Evolutionary conservation across 305 asterid genomes (phyloP).

Genomic region (Fraxinus dipetala): DNA sequence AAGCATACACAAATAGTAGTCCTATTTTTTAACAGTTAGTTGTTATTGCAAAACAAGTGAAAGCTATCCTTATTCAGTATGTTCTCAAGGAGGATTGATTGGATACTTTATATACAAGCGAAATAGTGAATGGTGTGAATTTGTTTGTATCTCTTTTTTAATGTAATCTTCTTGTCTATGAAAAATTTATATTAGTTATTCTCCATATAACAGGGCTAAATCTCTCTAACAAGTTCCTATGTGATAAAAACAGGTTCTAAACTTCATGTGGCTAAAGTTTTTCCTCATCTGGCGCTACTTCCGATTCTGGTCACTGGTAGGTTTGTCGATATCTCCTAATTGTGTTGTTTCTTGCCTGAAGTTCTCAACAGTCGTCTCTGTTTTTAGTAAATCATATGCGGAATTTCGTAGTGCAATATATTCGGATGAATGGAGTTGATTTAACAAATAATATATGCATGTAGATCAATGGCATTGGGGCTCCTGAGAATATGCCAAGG

Average conservation of each 20-base stretch:
- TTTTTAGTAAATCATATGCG: background rate
- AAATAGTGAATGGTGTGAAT: background rate
- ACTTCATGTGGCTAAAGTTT: slow-evolving; percentile 98
- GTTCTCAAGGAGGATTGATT: background rate
- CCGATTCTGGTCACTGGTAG: slow-evolving; percentile 91
- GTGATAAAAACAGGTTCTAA: slow-evolving; percentile 65
- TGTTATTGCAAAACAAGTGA: background rate
- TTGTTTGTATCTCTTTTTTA: background rate
- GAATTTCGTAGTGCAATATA: slow-evolving; percentile 4
- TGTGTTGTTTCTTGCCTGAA: slow-evolving; percentile 15
- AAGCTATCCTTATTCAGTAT: slow-evolving; percentile 1
- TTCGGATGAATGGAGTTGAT: slow-evolving; percentile 14
- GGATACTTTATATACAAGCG: background rate
- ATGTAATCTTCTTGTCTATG: background rate
- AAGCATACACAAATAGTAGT: background rate
- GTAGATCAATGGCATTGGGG: slow-evolving; percentile 88
- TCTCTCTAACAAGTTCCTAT: slow-evolving; percentile 8
- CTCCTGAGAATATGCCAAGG: slow-evolving; percentile 95
- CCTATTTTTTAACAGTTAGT: background rate
- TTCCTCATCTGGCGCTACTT: slow-evolving; percentile 95
- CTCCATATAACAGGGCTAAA: slow-evolving; percentile 13
- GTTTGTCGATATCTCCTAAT: slow-evolving; percentile 19
- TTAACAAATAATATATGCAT: slow-evolving; percentile 23
- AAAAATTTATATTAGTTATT: slow-evolving; percentile 4
- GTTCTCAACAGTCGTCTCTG: background rate